Evolutionary conservation across 805 yeast species (phyloP), one percentile per base, ranked within the genome.

Genomic region (Saccharomycopsis vini): DNA sequence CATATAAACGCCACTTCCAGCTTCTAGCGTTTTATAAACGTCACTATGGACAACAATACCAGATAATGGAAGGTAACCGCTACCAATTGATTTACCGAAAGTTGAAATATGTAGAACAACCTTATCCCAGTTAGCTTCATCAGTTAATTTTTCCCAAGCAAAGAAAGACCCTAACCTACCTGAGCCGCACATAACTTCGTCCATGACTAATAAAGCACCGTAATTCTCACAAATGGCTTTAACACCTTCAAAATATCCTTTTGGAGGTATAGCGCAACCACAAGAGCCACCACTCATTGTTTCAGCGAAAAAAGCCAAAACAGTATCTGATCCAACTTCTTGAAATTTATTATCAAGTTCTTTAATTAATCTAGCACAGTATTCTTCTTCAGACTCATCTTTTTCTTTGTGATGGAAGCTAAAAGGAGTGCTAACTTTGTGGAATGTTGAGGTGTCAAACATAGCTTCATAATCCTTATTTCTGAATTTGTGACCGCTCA

Each of bases 161-260:
- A 59, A 63, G 53, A 63, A 62, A 10, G 66, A 56, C 32, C 77
- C 77, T 54, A 67, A 62, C 51, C 77, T 63, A 22, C 77, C 78
- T 43, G 68, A 58, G 26, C 78, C 78, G 54, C 75, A 71, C 76
- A 72, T 71, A 35, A 72, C 72, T 57, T 73, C 78, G 54, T 73
- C 78, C 40, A 70, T 56, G 56, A 70, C 63, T 52, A 73, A 59
- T 44, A 72, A 56, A 20, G 68, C 67, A 39, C 72, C 76, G 55
- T 72, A 71, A 56, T 72, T 72, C 54, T 69, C 65, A 49, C 75
- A 71, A 41, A 73, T 57, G 31, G 62, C 66, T 44, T 67, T 58
- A 45, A 62, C 59, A 19, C 72, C 74, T 43, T 64, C 69, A 45
- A 69, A 58, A 53, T 71, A 71, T 20, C 72, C 72, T 49, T 63